Evolutionary conservation across 768 basidiomycete genomes (phyloP).

Genomic region (Pulveroboletus sp.): DNA sequence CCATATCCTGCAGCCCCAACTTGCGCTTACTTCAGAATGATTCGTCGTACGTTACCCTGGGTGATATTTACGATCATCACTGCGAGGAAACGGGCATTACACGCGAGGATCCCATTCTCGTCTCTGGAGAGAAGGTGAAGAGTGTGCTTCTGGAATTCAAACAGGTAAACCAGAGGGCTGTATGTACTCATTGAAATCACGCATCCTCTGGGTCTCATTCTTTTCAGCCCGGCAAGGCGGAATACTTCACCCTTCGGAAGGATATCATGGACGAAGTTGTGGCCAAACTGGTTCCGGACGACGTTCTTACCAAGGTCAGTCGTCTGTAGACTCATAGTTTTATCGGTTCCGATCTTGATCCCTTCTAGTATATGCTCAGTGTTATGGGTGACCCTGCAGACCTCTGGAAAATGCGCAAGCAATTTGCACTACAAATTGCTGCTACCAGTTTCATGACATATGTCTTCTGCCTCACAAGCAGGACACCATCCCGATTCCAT

Average conservation of each 20-base stretch:
- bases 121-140: conserved; percentile 80
- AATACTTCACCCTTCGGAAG: conserved; percentile 68
- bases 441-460: conserved; percentile 90
- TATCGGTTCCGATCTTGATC: not conserved
- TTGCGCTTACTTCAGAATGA: conserved; percentile 89
- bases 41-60: conserved; percentile 83
- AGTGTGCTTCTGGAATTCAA: conserved; percentile 58
- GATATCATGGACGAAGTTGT: conserved; percentile 87
- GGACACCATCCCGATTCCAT: conserved; percentile 81
- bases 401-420: conserved; percentile 96
- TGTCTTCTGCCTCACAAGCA: conserved; percentile 75
- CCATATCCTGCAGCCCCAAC: conserved; percentile 76
- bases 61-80: conserved; percentile 91
- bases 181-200: conserved; percentile 13
- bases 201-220: not conserved
- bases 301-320: conserved; percentile 73
- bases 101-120: conserved; percentile 84
- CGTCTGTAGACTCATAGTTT: not conserved
- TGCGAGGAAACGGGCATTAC: conserved; percentile 70
- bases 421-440: conserved; percentile 88
- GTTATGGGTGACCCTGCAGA: conserved; percentile 81
- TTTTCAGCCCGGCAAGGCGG: conserved; percentile 52
- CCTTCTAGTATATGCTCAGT: conserved; percentile 77
- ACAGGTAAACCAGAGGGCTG: conserved; percentile 42
- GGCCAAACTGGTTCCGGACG: conserved; percentile 85